phyloP scores from a whole-genome alignment of 352 stramenopile genomes.

The Plasmopara muralis region DNA sequence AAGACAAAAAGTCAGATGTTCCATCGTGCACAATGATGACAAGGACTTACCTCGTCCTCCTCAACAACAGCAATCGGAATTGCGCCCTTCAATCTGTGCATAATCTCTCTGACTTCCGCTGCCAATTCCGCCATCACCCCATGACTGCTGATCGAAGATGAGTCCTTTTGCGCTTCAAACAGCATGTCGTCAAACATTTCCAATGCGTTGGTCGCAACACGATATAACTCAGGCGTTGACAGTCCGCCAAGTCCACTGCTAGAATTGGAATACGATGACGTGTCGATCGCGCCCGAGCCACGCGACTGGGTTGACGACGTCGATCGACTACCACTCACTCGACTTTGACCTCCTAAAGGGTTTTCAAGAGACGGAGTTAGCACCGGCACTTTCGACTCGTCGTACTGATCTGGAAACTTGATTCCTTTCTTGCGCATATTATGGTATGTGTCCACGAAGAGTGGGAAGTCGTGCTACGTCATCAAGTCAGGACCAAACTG shows the following conservation, averaged over 20 bases:
- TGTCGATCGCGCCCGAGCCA: slow-evolving; percentile 22
- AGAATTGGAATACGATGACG: slow-evolving; percentile 38
- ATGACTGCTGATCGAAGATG: slow-evolving; percentile 31
- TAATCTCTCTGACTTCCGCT: slow-evolving; percentile 48
- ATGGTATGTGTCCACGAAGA: slow-evolving; percentile 80
- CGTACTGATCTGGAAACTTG: slow-evolving; percentile 70
- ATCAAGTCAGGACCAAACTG: slow-evolving; percentile 2
- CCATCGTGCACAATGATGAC: background rate
- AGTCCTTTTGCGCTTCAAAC: slow-evolving; percentile 47
- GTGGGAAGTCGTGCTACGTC: slow-evolving; percentile 51
- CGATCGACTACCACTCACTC: background rate
- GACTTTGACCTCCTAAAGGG: background rate
- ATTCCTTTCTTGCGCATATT: slow-evolving; percentile 77
- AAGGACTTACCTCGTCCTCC: slow-evolving; percentile 36
- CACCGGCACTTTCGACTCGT: slow-evolving; percentile 58
- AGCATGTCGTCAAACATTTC: slow-evolving; percentile 86
- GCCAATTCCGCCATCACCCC: slow-evolving; percentile 71
- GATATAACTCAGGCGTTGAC: slow-evolving; percentile 49
- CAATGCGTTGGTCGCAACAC: slow-evolving; percentile 53
- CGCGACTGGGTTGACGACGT: slow-evolving; percentile 10
- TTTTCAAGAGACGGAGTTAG: slow-evolving; percentile 28
- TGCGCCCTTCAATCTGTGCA: slow-evolving; percentile 49
- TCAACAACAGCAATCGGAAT: slow-evolving; percentile 55
- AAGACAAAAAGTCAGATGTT: too few relatives aligned
- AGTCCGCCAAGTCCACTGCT: slow-evolving; percentile 45